Evolutionary conservation across 331 rosid species (phyloP).

Genomic region (Quercus tomentella): DNA sequence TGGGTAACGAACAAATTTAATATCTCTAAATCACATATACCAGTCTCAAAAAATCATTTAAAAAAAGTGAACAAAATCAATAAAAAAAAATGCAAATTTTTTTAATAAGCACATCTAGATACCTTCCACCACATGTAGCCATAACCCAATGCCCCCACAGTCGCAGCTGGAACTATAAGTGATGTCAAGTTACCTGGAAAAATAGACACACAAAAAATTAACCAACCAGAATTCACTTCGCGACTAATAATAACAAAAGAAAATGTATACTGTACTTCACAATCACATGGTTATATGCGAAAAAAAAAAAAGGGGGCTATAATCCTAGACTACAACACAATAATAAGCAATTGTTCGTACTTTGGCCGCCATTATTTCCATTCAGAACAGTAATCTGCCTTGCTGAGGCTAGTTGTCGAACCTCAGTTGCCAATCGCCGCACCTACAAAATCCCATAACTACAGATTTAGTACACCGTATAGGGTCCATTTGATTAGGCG

Average conservation of each 20-base stretch:
- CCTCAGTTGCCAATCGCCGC: conserved; percentile 69
- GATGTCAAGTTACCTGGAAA: conserved; percentile 67
- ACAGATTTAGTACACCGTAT: neutral
- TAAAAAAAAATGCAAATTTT: neutral
- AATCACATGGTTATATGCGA: neutral
- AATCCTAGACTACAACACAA: neutral
- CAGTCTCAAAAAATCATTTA: neutral
- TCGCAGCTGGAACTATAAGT: conserved; percentile 73
- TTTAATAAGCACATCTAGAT: neutral
- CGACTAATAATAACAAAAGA: neutral
- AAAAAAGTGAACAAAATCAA: neutral
- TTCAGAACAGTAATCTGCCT: conserved; percentile 61
- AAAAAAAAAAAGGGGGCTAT: neutral
- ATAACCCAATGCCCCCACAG: conserved; percentile 79
- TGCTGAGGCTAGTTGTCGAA: conserved; percentile 39
- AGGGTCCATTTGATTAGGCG: too few species aligned
- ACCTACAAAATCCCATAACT: conserved; percentile 42
- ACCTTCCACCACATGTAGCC: conserved; percentile 99
- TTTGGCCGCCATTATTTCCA: conserved; percentile 59
- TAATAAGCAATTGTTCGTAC: conserved; percentile 1
- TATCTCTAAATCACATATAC: neutral
- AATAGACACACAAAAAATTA: neutral
- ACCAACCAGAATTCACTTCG: neutral
- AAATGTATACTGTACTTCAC: neutral
- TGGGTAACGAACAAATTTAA: conserved; percentile 8